Conservation (phyloP, 1,284 basidiomycete genomes). For the Rhodotorula sp. region DNA sequence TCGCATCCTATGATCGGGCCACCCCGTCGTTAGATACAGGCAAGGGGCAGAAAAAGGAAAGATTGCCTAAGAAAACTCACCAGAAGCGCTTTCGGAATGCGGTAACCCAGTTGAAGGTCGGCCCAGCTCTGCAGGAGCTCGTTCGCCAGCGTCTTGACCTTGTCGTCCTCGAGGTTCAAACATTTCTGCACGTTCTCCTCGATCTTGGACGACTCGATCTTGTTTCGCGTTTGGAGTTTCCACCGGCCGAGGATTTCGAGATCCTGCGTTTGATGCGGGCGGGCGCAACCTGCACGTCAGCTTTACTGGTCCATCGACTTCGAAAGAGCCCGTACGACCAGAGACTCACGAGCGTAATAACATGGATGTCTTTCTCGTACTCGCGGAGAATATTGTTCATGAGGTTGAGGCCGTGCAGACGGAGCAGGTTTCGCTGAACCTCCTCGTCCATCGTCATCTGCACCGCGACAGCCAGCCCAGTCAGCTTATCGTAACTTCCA, state of each 20-base stretch:
- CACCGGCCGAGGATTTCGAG: constrained; percentile 71
- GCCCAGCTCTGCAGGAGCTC: constrained; percentile 74
- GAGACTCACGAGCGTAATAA: constrained; percentile 64
- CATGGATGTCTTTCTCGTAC: constrained; percentile 67
- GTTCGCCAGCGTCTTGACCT: constrained; percentile 59
- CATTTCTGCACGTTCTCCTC: constrained; percentile 64
- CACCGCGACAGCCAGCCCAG: too few species aligned
- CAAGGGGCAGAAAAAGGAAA: too few species aligned
- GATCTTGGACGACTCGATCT: constrained; percentile 85
- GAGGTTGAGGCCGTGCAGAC: constrained; percentile 87
- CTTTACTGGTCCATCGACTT: not conserved
- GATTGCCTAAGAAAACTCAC: constrained; percentile 1
- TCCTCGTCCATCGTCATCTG: constrained; percentile 81
- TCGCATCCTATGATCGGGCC: constrained; percentile 10
- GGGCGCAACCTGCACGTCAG: not conserved
- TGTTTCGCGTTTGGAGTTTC: constrained; percentile 86
- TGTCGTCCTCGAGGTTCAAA: constrained; percentile 55
- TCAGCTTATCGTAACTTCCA: too few species aligned
- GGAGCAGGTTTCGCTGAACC: constrained; percentile 81
- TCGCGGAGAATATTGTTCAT: constrained; percentile 89
- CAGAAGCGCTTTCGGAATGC: constrained; percentile 66
- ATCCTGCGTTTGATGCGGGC: constrained; percentile 55
- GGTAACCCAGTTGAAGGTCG: constrained; percentile 69
- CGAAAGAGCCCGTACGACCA: too few species aligned
- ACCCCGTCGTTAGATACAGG: not conserved